Base-by-base conservation (phyloP, 441 rosid species). In the Adansonia gregorii region DNA sequence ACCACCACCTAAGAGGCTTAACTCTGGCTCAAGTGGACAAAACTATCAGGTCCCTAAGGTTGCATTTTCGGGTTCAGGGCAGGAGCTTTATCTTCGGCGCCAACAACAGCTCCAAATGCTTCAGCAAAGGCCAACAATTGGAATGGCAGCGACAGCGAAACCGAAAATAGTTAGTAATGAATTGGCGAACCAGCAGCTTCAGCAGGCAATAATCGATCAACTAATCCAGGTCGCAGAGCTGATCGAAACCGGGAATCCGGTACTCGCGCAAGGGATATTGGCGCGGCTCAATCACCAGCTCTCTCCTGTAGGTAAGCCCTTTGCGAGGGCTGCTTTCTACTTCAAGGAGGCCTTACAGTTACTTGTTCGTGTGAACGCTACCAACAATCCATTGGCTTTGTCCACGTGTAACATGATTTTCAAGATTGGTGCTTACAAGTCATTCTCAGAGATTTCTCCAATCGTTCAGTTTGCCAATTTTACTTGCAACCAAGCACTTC, bases 281-380 rank as follows among this genome's bases (percentile, higher is more conserved):
- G 99, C 99, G 99, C 99, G 98, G 99, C 99, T 96, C 98, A 96
- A 96, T 96, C 99, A 96, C 88, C 90, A 90, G 88, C 97, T 95
- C 90, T 88, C 97, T 63, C 92, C 93, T 0, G 67, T 83, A 0
- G 97, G 97, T 67, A 93, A 92, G 86, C 95, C 99, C 76, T 87
- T 91, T 71, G 83, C 83, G n/a, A 86, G 97, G 87, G 91, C 93
- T 78, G 94, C 94, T 78, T 91, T 87, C 70, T 93, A 93, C 83
- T 91, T 91, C 90, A 93, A 84, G 88, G 98, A 95, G 79, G 98
- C 98, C 82, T 86, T 95, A 76, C 88, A 83, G 73, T 85, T 82
- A 56, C 86, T 88, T 12, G 82, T 88, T 22, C 90, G 85, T 74
- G 74, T 10, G 64, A 63, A 79, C 64, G 46, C 74, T 67, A 75